Base-by-base conservation (phyloP, 768 basidiomycete species). In the Amanita subjunquillea region DNA sequence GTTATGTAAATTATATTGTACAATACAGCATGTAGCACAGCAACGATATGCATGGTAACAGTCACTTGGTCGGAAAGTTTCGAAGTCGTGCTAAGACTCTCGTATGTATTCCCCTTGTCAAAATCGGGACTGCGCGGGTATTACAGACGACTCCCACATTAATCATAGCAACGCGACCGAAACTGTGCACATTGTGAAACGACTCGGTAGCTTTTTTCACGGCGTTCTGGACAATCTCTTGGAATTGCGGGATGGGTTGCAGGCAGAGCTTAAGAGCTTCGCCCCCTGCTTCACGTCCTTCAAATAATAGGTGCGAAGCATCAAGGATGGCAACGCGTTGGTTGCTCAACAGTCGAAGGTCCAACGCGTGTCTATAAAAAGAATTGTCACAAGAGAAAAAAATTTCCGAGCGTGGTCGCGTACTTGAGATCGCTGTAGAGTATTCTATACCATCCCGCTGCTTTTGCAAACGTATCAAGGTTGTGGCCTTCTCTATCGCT, bases 381-480 rank as follows among this genome's bases (percentile, higher is more conserved):
- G 44, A 36, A 22, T 42, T 52, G 20, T 61, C 17, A 37, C 47
- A 43, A 34, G 30, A 55, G 38, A 53, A 17, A 43, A 23, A 40
- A 15, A 37, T 25, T 12, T 34, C 29, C 17, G 22, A 42, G 49
- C 23, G n/a, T 12, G 15, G 32, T 20, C 39, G 62, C 69, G 22
- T 60, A 86, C 87, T 76, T 77, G 23, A 81, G 69, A 62, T 87
- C 80, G 6, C 79, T 75, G 54, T 87, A 87, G 44, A 89, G 64
- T 22, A 91, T 66, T 48, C 90, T 72, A 67, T 84, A 91, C 89
- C 90, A 91, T 2, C 85, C 85, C 47, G 84, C 81, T 10, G 83
- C 79, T 68, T 91, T 91, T 4, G 85, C 78, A 61, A 85, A 82
- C n/a, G 78, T 77, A 57, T 85, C 83, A 20, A 89, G 70, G 57